Evolutionary conservation across 2,329 filamentous ascomycete genomes (phyloP), one percentile per base, ranked within the genome.

Genomic region (Lecanoromycetidae sp.): DNA sequence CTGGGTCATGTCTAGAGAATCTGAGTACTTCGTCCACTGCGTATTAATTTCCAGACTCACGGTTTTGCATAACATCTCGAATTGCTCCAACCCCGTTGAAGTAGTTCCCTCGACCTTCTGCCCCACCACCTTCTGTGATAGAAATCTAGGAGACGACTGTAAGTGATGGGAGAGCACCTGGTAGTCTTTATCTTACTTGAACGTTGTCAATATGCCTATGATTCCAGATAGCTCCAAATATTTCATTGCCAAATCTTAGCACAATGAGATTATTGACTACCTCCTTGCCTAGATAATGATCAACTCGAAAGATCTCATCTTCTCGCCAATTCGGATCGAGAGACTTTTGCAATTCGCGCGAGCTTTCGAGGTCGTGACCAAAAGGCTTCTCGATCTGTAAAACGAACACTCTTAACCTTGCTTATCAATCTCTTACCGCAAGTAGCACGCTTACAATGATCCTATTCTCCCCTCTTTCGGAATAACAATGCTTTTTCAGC

Each of bases 201-300:
- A 93, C 79, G 59, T 88, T 93, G 69, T 91, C 85, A 69, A 93
- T 93, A 72, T 91, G 85, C 66, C 88, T 84, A 56, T 86, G 76
- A 71, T 91, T 91, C 86, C 86, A 93, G 42, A 85, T 90, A 26
- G 86, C 84, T 54, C 84, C 84, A 55, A 93, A 81, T 74, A 93
- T 91, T 52, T 87, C 84, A 71, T 93, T 93, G 58, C 86, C 87
- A 62, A 93, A 93, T 61, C 86, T 76, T 50, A 93, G 75, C 55
- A 91, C 90, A 54, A 93, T 72, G 56, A 93, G 87, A 68, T 93
- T 93, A 77, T 93, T 93, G 60, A 93, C 86, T 85, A 93, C 93
- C 68, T 93, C 86, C 74, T 93, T 93, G 58, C 87, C 87, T 34
- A 93, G 76, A 66, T 93, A 93, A 69, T 93, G 86, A 65, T 93